Conservation (phyloP, 257 asterid genomes). For the Penstemon newberryi region DNA sequence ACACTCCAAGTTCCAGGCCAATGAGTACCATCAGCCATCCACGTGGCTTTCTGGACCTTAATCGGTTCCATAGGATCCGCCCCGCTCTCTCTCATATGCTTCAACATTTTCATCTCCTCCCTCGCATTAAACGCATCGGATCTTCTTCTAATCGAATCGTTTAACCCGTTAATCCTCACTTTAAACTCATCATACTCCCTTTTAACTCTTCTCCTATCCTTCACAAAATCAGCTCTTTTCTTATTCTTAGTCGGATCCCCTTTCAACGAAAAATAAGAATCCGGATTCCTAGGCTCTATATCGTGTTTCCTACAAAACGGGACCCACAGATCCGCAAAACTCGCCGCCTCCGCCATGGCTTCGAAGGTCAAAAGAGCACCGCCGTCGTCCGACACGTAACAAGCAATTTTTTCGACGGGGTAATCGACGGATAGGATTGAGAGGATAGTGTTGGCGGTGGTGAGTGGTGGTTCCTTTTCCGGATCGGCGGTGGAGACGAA, state of each 20-base stretch:
- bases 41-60: constrained; percentile 56
- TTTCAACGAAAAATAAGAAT: constrained; percentile 44
- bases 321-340: constrained; percentile 66
- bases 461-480: constrained; percentile 63
- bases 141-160: constrained; percentile 55
- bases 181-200: constrained; percentile 67
- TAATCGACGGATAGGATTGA: constrained; percentile 58
- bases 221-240: constrained; percentile 49
- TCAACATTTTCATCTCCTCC: constrained; percentile 57
- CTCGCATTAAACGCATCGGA: constrained; percentile 60
- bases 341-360: constrained; percentile 75
- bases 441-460: constrained; percentile 57
- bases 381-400: constrained; percentile 64
- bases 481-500: constrained; percentile 72
- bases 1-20: constrained; percentile 67
- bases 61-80: constrained; percentile 45
- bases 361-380: constrained; percentile 68
- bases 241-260: constrained; percentile 60
- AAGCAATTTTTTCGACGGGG: constrained; percentile 60
- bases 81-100: constrained; percentile 51
- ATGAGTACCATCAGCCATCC: constrained; percentile 83
- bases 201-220: constrained; percentile 53
- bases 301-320: constrained; percentile 62
- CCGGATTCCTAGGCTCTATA: constrained; percentile 66
- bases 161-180: constrained; percentile 55